Conservation (phyloP, 306 rosid species). For the Cajanus cajan region DNA sequence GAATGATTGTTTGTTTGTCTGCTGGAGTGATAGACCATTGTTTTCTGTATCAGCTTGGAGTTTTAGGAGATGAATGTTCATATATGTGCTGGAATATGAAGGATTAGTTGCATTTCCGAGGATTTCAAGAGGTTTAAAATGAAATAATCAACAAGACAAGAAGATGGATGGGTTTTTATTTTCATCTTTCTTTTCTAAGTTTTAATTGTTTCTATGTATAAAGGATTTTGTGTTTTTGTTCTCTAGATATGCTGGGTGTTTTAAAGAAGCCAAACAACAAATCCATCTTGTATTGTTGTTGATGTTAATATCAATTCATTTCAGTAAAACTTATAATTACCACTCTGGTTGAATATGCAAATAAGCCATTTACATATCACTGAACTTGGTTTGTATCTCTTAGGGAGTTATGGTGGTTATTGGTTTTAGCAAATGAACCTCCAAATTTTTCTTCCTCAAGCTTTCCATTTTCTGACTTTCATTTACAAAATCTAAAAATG, state of each 20-base stretch:
- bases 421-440: background rate
- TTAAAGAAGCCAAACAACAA: background rate
- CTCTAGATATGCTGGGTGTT: background rate
- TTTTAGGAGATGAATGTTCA: slow-evolving; percentile 39
- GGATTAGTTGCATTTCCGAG: background rate
- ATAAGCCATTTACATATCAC: background rate
- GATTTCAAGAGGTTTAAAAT: slow-evolving; percentile 10
- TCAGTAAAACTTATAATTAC: background rate
- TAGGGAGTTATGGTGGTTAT: background rate
- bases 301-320: slow-evolving; percentile 27
- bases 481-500: background rate
- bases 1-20: slow-evolving; percentile 46
- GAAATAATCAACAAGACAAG: slow-evolving; percentile 3
- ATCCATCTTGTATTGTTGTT: slow-evolving; percentile 22
- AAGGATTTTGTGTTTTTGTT: slow-evolving; percentile 5
- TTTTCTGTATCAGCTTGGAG: slow-evolving; percentile 76
- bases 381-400: background rate
- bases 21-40: slow-evolving; percentile 64
- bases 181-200: slow-evolving; percentile 4
- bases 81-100: slow-evolving; percentile 1
- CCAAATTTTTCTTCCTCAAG: background rate
- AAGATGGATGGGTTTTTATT: slow-evolving; percentile 7
- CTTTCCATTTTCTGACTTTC: no score
- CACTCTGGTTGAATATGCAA: background rate
- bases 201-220: slow-evolving; percentile 33